Conservation (phyloP, 1,284 basidiomycete species). For the Ceratobasidium theobromae region DNA sequence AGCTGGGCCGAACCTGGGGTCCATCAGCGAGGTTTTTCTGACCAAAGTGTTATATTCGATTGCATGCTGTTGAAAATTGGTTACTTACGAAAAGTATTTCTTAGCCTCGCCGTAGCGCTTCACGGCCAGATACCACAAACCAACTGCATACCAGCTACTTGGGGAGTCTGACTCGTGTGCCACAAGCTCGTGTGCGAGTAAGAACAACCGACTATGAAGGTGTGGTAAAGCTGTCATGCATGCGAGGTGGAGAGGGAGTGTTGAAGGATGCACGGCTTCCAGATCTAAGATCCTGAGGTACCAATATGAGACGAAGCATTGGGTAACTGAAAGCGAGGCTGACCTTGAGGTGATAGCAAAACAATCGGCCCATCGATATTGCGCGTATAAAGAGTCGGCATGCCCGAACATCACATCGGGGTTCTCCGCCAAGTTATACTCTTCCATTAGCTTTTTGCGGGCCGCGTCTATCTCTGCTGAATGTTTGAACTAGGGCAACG, state of each 20-base stretch:
- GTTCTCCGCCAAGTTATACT: constrained; percentile 82
- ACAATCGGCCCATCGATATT: constrained; percentile 93
- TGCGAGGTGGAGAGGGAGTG: constrained; percentile 91
- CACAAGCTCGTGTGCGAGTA: constrained; percentile 94
- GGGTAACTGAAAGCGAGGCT: constrained; percentile 34
- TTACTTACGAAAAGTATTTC: constrained; percentile 80
- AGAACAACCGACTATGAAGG: constrained; percentile 88
- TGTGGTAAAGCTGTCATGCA: constrained; percentile 96
- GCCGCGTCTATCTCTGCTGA: constrained; percentile 77
- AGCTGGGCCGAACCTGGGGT: constrained; percentile 91
- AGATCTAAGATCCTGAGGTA: constrained; percentile 71
- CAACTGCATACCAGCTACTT: constrained; percentile 97
- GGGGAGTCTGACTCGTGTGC: constrained; percentile 90
- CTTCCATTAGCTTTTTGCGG: constrained; percentile 69
- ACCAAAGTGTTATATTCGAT: constrained; percentile 25
- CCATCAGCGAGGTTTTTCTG: constrained; percentile 95
- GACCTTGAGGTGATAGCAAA: constrained; percentile 84
- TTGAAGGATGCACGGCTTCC: constrained; percentile 78
- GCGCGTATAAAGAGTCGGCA: constrained; percentile 86
- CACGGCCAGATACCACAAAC: constrained; percentile 91
- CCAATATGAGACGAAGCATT: neutral
- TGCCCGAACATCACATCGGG: constrained; percentile 90
- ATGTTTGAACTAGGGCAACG: constrained; percentile 60
- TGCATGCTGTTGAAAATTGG: neutral
- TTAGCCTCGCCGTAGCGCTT: constrained; percentile 86